Conservation (phyloP, 768 basidiomycete genomes). For the Naganishia friedmannii region DNA sequence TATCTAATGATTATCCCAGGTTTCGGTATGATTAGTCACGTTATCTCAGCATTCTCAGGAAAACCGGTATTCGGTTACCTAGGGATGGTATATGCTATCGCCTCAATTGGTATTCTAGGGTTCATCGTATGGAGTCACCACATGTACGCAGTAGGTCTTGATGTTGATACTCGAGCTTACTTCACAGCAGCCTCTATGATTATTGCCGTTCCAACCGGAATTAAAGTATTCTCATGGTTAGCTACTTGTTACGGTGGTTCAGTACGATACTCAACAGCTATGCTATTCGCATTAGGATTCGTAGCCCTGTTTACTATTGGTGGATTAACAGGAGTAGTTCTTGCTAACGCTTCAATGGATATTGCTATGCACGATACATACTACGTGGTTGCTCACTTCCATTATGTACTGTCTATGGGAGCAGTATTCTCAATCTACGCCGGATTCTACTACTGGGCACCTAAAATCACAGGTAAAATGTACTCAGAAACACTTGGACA, state of each 20-base stretch:
- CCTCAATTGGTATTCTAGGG: conserved; percentile 23
- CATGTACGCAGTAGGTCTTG: conserved; percentile 25
- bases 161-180: conserved; percentile 26
- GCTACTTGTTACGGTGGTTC: conserved; percentile 22
- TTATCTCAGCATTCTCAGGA: conserved; percentile 23
- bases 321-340: conserved; percentile 35
- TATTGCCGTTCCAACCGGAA: conserved; percentile 27
- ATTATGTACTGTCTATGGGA: conserved; percentile 36
- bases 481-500: conserved; percentile 38
- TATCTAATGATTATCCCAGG: conserved; percentile 28
- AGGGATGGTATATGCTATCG: conserved; percentile 25
- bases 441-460: conserved; percentile 36
- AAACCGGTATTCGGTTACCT: conserved; percentile 27
- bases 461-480: conserved; percentile 36
- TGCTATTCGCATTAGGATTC: conserved; percentile 33
- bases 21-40: conserved; percentile 29
- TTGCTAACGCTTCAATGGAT: conserved; percentile 37
- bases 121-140: conserved; percentile 27
- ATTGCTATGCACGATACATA: conserved; percentile 34
- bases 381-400: conserved; percentile 35
- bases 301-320: conserved; percentile 37
- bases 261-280: conserved; percentile 30
- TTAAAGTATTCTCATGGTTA: conserved; percentile 23
- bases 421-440: conserved; percentile 37
- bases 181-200: conserved; percentile 25